Evolutionary conservation across 495 filamentous ascomycete species (phyloP).

Genomic region (Aspergillus wentii): DNA sequence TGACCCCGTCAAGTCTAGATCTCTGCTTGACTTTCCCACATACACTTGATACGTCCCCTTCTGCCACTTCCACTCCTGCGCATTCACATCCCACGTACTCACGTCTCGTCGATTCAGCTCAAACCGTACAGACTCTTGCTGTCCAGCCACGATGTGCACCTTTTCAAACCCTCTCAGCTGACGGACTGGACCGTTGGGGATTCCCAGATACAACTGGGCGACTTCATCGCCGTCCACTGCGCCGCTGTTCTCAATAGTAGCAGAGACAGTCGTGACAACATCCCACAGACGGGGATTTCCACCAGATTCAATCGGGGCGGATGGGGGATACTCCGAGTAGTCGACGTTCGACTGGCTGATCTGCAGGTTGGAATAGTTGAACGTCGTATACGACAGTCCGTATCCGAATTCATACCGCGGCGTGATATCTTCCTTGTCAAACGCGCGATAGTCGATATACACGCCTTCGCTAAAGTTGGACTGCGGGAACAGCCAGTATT

Average conservation of each 20-base stretch:
- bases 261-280: conserved; percentile 44
- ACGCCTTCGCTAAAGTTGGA: conserved; percentile 59
- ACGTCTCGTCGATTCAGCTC: conserved; percentile 59
- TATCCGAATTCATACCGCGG: conserved; percentile 65
- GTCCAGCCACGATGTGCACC: conserved; percentile 35
- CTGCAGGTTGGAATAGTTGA: conserved; percentile 39
- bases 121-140: conserved; percentile 43
- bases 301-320: conserved; percentile 39
- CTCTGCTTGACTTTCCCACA: conserved; percentile 52
- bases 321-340: conserved; percentile 5
- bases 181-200: conserved; percentile 43
- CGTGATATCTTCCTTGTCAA: conserved; percentile 51
- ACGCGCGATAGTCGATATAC: conserved; percentile 63
- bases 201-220: conserved; percentile 51
- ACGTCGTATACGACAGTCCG: conserved; percentile 63
- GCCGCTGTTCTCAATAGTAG: conserved; percentile 48
- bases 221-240: conserved; percentile 50
- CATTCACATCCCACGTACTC: conserved; percentile 59
- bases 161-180: conserved; percentile 69
- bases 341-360: conserved; percentile 2
- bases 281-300: conserved; percentile 59
- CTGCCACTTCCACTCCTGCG: conserved; percentile 57
- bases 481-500: conserved; percentile 60
- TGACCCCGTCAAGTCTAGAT: conserved; percentile 12
- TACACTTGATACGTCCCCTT: conserved; percentile 34